A percentile compares a stretch with the other conserved stretches of the same genome.
Conservation (phyloP, 1,284 basidiomycete species). For the Trametes versicolor region DNA sequence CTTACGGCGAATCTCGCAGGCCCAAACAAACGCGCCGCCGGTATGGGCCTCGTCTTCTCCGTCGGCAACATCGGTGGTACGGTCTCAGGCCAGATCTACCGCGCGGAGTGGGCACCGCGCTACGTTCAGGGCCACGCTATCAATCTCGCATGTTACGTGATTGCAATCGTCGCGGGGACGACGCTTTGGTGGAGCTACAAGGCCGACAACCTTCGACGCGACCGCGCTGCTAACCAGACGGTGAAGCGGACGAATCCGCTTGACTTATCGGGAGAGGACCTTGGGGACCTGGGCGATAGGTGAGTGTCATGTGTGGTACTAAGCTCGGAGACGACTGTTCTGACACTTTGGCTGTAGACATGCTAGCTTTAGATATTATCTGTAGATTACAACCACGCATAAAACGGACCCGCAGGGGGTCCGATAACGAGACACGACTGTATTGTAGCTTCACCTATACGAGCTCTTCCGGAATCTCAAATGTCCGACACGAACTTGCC, state of each 20-base stretch:
- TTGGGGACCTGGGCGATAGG: constrained; percentile 45
- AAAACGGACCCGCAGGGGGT: constrained; percentile 6
- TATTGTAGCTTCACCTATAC: constrained; percentile 14
- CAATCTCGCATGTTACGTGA: constrained; percentile 43
- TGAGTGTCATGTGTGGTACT: constrained; percentile 26
- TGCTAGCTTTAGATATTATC: constrained; percentile 43
- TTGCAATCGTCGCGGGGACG: constrained; percentile 40
- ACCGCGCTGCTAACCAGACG: constrained; percentile 32
- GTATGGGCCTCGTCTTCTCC: constrained; percentile 43
- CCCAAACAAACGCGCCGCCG: constrained; percentile 44
- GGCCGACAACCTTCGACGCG: constrained; percentile 39
- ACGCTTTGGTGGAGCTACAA: constrained; percentile 43
- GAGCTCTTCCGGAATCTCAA: not conserved
- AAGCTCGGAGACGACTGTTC: not conserved
- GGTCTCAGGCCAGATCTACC: constrained; percentile 45
- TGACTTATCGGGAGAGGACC: constrained; percentile 42
- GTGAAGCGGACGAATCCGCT: constrained; percentile 23
- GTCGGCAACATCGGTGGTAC: constrained; percentile 45
- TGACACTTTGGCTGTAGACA: constrained; percentile 32
- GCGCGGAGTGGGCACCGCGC: constrained; percentile 45
- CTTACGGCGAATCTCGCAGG: constrained; percentile 43
- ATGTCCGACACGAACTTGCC: not conserved
- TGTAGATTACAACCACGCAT: constrained; percentile 15
- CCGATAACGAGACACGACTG: constrained; percentile 9
- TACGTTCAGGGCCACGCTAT: constrained; percentile 46